These are phyloP conservation scores for Orbilia ellipsospora DNA, from an alignment of 2,329 filamentous ascomycete genomes.

Conservation along the genomic window DNA sequence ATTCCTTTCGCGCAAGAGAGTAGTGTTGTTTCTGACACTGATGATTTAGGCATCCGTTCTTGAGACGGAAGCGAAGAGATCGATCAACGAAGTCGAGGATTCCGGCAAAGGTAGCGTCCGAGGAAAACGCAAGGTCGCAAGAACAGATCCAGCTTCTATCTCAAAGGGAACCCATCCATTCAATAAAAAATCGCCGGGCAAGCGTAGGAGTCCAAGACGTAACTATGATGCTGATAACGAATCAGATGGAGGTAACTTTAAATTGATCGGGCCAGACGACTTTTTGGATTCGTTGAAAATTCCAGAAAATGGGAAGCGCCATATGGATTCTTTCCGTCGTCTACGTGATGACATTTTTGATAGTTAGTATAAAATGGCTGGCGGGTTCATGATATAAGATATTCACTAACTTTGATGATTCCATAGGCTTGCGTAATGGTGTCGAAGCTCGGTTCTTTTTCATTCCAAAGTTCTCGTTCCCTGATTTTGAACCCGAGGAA, in stretches of 20 bases:
- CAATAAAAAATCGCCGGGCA: conserved; percentile 10
- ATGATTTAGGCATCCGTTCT: conserved; percentile 17
- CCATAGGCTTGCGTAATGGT: conserved; percentile 25
- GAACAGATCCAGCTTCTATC: conserved; percentile 30
- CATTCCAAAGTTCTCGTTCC: conserved; percentile 6
- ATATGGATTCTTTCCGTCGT: conserved; percentile 19
- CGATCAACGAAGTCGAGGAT: conserved; percentile 13
- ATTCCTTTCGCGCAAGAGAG: not conserved
- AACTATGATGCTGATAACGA: not conserved
- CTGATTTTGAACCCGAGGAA: not conserved
- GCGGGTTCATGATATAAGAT: not conserved
- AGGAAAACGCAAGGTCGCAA: conserved; percentile 41
- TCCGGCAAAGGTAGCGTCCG: conserved; percentile 27
- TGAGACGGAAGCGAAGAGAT: conserved; percentile 28
- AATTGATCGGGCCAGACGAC: conserved; percentile 35
- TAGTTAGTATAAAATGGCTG: conserved; percentile 15
- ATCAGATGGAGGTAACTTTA: conserved; percentile 27
- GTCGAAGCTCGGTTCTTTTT: conserved; percentile 36
- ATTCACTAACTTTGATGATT: not conserved
- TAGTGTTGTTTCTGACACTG: not conserved
- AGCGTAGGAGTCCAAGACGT: conserved; percentile 6
- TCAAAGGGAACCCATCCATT: conserved; percentile 48
- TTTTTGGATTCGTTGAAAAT: conserved; percentile 37
- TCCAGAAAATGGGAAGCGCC: conserved; percentile 9
- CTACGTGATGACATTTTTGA: conserved; percentile 40